These are phyloP conservation scores for Aspergillus versicolor DNA, from an alignment of 2,329 filamentous ascomycete genomes.

Conservation along the genomic window DNA sequence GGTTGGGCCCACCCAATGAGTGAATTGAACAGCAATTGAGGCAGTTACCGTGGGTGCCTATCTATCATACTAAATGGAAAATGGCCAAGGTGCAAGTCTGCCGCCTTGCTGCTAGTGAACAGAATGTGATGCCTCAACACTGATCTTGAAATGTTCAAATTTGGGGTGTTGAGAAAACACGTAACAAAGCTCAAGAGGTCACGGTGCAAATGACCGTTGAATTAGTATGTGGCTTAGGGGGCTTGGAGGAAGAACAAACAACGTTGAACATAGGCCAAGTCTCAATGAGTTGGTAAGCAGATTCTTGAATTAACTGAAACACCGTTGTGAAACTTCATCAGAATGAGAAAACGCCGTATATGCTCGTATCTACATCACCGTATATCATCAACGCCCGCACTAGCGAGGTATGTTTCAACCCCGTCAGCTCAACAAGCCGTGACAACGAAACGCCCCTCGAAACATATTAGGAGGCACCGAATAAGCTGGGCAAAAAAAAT, in stretches of 20 bases:
- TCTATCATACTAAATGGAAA: too few relatives aligned
- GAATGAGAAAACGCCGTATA: constrained; percentile 35
- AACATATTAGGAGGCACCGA: constrained; percentile 19
- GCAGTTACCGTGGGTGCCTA: too few relatives aligned
- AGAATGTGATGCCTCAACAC: not conserved
- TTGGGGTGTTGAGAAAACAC: not conserved
- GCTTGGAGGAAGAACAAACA: not conserved
- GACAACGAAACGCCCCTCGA: constrained; percentile 26
- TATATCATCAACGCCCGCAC: constrained; percentile 31
- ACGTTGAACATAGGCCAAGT: constrained; percentile 11
- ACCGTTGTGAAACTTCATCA: constrained; percentile 18
- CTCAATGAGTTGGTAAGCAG: constrained; percentile 20
- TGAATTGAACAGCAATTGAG: not conserved
- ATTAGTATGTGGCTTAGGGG: not conserved
- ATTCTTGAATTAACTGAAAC: constrained; percentile 22
- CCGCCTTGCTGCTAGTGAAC: not conserved
- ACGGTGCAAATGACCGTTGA: not conserved
- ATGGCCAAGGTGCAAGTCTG: not conserved
- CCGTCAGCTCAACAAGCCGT: constrained; percentile 24
- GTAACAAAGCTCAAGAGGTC: not conserved
- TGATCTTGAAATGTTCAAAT: not conserved
- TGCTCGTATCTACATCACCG: constrained; percentile 44
- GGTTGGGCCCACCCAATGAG: not conserved
- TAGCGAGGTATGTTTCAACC: constrained; percentile 19
- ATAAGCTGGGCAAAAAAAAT: constrained; percentile 11